Evolutionary conservation across 257 asterid species (phyloP).

Genomic region (Fraxinus quadrangulata): DNA sequence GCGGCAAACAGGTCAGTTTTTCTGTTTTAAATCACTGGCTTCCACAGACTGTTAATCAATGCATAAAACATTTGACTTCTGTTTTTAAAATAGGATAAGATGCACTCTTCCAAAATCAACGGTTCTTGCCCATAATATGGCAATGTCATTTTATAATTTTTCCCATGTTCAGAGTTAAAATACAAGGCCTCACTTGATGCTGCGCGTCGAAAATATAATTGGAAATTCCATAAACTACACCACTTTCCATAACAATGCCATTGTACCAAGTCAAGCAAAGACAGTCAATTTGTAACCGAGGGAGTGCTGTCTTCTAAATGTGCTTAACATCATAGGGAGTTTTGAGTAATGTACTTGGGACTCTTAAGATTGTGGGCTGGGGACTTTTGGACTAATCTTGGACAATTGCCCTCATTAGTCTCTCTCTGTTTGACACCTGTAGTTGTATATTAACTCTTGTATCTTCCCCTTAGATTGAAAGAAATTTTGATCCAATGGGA

Average conservation of each 20-base stretch:
- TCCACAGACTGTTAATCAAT: slow-evolving; percentile 10
- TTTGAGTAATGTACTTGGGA: not conserved
- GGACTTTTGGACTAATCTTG: not conserved
- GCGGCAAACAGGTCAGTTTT: slow-evolving; percentile 72
- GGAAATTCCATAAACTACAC: not conserved
- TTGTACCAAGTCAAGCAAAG: not conserved
- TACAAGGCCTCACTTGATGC: not conserved
- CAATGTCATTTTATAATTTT: not conserved
- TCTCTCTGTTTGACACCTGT: not conserved
- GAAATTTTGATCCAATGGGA: too few species aligned
- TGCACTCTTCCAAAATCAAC: not conserved
- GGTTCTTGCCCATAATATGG: not conserved
- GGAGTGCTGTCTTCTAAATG: not conserved
- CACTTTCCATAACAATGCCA: not conserved
- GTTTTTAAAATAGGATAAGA: not conserved
- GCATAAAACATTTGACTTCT: not conserved
- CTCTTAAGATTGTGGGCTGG: not conserved
- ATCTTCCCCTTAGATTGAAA: too few species aligned
- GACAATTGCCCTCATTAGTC: not conserved
- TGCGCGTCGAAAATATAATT: not conserved
- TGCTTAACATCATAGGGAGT: not conserved
- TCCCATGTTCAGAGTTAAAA: not conserved
- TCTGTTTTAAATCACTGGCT: not conserved
- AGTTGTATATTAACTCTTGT: too few species aligned
- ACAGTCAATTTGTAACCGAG: not conserved